Conservation (phyloP, 148 eudicot species). For the Chenopodium album region DNA sequence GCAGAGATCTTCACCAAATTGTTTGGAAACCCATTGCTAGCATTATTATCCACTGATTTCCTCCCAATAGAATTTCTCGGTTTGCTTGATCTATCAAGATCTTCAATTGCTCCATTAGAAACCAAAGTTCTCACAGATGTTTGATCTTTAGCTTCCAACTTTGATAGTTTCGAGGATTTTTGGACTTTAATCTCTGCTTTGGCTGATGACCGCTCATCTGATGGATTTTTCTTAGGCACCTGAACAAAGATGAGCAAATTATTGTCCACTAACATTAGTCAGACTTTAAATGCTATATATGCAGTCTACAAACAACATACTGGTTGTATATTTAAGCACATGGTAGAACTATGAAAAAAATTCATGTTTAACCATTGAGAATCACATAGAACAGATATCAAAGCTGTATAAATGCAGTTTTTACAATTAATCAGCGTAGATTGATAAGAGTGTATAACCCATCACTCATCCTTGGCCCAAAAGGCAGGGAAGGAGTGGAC, state of each 20-base stretch:
- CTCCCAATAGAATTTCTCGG: conserved; percentile 47
- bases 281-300: neutral
- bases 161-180: conserved; percentile 36
- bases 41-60: conserved; percentile 49
- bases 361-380: neutral
- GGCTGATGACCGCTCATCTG: conserved; percentile 52
- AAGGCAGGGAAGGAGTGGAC: neutral
- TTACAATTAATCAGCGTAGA: neutral
- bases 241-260: conserved; percentile 25
- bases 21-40: conserved; percentile 52
- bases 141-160: conserved; percentile 45
- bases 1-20: conserved; percentile 72
- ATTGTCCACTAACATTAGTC: conserved; percentile 9
- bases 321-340: neutral
- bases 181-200: conserved; percentile 51
- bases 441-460: neutral
- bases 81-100: conserved; percentile 40
- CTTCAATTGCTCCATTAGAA: conserved; percentile 46
- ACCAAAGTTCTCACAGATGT: conserved; percentile 34
- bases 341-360: neutral
- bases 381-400: no score
- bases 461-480: neutral
- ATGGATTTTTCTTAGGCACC: conserved; percentile 57
- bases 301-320: neutral
- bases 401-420: neutral